phyloP scores from a whole-genome alignment of 2,329 filamentous ascomycete genomes.

The Ascochyta pisi region DNA sequence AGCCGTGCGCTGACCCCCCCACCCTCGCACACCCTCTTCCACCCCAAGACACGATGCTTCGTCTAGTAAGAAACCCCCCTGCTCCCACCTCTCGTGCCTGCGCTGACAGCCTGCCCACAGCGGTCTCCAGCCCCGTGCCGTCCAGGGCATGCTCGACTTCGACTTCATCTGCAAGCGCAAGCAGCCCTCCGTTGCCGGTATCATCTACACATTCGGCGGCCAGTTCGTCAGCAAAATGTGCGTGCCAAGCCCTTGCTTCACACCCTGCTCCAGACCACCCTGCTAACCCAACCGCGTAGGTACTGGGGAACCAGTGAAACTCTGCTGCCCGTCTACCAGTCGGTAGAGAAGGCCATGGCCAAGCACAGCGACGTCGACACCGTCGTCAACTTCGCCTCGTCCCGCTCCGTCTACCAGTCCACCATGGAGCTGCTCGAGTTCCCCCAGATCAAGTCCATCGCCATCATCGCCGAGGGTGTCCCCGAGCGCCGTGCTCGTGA shows the following conservation, averaged over 20 bases:
- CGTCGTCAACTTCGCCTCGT: slow-evolving; percentile 99
- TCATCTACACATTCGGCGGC: slow-evolving; percentile 99
- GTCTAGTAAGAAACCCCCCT: slow-evolving; percentile 73
- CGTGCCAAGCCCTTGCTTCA: slow-evolving; percentile 39
- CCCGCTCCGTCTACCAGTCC: slow-evolving; percentile 96
- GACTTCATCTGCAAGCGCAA: slow-evolving; percentile 99
- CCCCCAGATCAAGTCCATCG: slow-evolving; percentile 97
- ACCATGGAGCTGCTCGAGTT: slow-evolving; percentile 98
- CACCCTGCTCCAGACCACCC: slow-evolving; percentile 6
- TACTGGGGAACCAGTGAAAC: slow-evolving; percentile 99
- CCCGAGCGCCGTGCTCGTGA: slow-evolving; percentile 97
- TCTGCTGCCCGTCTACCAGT: slow-evolving; percentile 96
- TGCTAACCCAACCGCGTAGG: slow-evolving; percentile 47
- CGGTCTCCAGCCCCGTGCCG: slow-evolving; percentile 88
- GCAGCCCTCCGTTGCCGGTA: slow-evolving; percentile 95
- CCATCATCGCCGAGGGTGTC: slow-evolving; percentile 99
- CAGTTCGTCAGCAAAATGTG: slow-evolving; percentile 99
- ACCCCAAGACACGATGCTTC: slow-evolving; percentile 99
- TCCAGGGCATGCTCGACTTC: slow-evolving; percentile 82
- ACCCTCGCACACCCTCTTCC: slow-evolving; percentile 90
- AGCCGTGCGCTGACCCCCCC: slow-evolving; percentile 91
- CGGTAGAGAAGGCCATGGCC: slow-evolving; percentile 86
- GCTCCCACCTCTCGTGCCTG: slow-evolving; percentile 4
- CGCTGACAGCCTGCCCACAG: slow-evolving; percentile 45
- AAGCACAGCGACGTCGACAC: slow-evolving; percentile 98